Conservation (phyloP, 345 rosid genomes). For the Triadica sebifera region DNA sequence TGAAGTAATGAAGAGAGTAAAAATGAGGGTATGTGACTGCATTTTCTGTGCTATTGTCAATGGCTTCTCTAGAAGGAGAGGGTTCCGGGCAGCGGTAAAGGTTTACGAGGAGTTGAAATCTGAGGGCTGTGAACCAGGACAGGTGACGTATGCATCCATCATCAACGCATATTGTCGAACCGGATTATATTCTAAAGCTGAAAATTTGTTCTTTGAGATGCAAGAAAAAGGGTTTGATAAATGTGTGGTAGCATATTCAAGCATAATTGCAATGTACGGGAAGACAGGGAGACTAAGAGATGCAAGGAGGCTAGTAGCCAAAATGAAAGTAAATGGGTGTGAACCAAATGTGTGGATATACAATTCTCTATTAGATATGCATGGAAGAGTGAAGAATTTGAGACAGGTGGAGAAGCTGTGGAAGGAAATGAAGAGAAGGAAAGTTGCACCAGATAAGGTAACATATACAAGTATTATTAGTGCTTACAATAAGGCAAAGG, state of each 20-base stretch:
- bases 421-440: slow-evolving; percentile 79
- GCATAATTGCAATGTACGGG: slow-evolving; percentile 75
- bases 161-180: slow-evolving; percentile 63
- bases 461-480: slow-evolving; percentile 66
- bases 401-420: slow-evolving; percentile 76
- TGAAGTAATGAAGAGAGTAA: slow-evolving; percentile 43
- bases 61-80: slow-evolving; percentile 61
- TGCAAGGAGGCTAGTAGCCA: slow-evolving; percentile 66
- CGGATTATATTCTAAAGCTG: slow-evolving; percentile 59
- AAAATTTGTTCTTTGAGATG: slow-evolving; percentile 63
- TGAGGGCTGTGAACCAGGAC: slow-evolving; percentile 68
- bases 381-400: slow-evolving; percentile 60
- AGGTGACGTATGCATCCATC: slow-evolving; percentile 76
- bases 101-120: slow-evolving; percentile 51
- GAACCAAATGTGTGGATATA: slow-evolving; percentile 79
- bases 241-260: slow-evolving; percentile 80
- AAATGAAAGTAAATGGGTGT: slow-evolving; percentile 76
- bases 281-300: slow-evolving; percentile 59
- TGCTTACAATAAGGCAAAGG: slow-evolving; percentile 63
- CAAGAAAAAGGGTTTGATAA: slow-evolving; percentile 59
- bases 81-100: slow-evolving; percentile 47
- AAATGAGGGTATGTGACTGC: slow-evolving; percentile 65
- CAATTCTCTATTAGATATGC: slow-evolving; percentile 82
- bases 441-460: slow-evolving; percentile 71
- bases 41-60: slow-evolving; percentile 69